A percentile compares a stretch with the other conserved stretches of the same genome.
Evolutionary conservation across 805 yeast species (phyloP).

Genomic region (Myxozyma vanderwaltii): DNA sequence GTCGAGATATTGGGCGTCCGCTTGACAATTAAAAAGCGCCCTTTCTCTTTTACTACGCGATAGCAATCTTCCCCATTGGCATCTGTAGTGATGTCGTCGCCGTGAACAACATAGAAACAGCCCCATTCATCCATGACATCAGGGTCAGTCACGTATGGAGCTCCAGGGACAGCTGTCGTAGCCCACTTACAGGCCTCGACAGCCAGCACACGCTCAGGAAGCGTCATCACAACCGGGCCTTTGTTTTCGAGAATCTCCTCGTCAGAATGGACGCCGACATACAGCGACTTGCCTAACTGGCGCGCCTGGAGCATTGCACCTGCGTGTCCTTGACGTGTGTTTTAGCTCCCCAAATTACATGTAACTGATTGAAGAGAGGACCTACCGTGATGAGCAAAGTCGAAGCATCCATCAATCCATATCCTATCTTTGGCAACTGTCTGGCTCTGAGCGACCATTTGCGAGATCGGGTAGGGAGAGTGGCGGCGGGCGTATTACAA

Average conservation of each 20-base stretch:
- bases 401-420: constrained; percentile 99
- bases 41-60: constrained; percentile 75
- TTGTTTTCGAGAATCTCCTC: constrained; percentile 80
- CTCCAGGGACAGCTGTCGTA: constrained; percentile 65
- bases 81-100: constrained; percentile 96
- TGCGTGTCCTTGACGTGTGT: constrained; percentile 85
- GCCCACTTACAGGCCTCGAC: constrained; percentile 92
- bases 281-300: constrained; percentile 71
- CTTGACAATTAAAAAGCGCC: constrained; percentile 87
- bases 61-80: constrained; percentile 95
- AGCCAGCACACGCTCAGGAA: constrained; percentile 77
- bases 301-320: constrained; percentile 96
- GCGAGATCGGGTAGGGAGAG: neutral
- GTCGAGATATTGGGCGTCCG: constrained; percentile 94
- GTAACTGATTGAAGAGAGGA: neutral
- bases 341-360: no score
- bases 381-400: constrained; percentile 87
- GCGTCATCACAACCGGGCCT: constrained; percentile 91
- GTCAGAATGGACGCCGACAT: constrained; percentile 91
- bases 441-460: constrained; percentile 15
- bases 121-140: constrained; percentile 68
- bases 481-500: neutral
- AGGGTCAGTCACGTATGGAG: constrained; percentile 94
- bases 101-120: constrained; percentile 94
- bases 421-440: constrained; percentile 48